Conservation (phyloP, 805 yeast genomes). For the Starmerella powellii region DNA sequence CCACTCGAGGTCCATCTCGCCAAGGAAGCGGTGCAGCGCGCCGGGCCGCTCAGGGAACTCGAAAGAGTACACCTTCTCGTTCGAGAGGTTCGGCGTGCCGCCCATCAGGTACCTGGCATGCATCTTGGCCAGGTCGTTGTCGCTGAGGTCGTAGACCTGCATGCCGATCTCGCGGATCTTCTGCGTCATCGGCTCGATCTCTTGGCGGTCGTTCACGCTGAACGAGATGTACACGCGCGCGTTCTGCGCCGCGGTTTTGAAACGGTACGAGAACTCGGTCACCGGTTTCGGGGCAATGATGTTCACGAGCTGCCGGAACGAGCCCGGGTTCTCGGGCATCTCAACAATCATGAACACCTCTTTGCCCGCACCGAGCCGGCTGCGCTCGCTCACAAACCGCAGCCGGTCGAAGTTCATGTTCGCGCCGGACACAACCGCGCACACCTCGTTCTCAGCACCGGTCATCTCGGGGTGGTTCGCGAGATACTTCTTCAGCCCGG, state of each 20-base stretch:
- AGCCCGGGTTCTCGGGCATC: slow-evolving; percentile 88
- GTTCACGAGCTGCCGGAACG: slow-evolving; percentile 64
- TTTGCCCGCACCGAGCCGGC: slow-evolving; percentile 95
- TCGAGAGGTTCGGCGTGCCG: slow-evolving; percentile 60
- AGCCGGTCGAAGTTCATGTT: slow-evolving; percentile 96
- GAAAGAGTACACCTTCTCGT: slow-evolving; percentile 70
- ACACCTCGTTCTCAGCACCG: slow-evolving; percentile 48
- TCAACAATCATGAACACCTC: slow-evolving; percentile 85
- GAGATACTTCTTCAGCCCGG: slow-evolving; percentile 81
- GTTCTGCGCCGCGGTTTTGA: slow-evolving; percentile 31
- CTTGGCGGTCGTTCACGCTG: slow-evolving; percentile 63
- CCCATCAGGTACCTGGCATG: slow-evolving; percentile 96
- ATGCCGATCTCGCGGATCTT: slow-evolving; percentile 53
- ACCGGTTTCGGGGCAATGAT: slow-evolving; percentile 77
- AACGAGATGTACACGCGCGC: slow-evolving; percentile 86
- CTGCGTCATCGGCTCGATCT: slow-evolving; percentile 50
- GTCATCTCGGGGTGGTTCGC: slow-evolving; percentile 36
- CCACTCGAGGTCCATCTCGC: slow-evolving; percentile 64
- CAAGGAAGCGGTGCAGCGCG: slow-evolving; percentile 71
- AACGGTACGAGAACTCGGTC: slow-evolving; percentile 90
- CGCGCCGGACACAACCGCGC: slow-evolving; percentile 87
- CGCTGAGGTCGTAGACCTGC: slow-evolving; percentile 71
- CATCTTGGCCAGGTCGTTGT: slow-evolving; percentile 87
- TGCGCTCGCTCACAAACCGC: slow-evolving; percentile 92
- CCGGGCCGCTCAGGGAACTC: slow-evolving; percentile 98